These are phyloP conservation scores for Annulohypoxylon truncatum DNA, from an alignment of 2,329 filamentous ascomycete species.

Conservation along the genomic window DNA sequence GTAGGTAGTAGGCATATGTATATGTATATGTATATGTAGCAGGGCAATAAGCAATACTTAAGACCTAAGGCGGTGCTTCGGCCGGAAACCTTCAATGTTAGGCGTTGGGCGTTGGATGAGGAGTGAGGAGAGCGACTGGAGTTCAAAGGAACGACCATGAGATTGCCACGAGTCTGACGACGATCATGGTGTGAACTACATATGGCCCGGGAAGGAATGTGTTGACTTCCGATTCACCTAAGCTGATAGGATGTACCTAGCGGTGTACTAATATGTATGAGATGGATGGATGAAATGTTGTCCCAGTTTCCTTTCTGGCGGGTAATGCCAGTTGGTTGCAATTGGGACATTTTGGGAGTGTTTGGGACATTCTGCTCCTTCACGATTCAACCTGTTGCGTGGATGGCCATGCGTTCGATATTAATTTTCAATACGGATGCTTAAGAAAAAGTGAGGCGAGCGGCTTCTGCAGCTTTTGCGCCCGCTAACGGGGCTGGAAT, in stretches of 20 bases:
- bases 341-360: conserved; percentile 4
- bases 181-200: conserved; percentile 28
- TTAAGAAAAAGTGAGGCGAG: conserved; percentile 40
- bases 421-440: conserved; percentile 36
- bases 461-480: conserved; percentile 21
- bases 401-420: conserved; percentile 40
- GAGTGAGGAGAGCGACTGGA: background rate
- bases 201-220: conserved; percentile 28
- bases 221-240: conserved; percentile 39
- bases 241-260: conserved; percentile 26
- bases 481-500: conserved; percentile 37
- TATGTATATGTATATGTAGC: conserved; percentile 3
- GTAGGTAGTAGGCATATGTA: conserved; percentile 1
- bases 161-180: conserved; percentile 37
- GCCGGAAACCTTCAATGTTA: conserved; percentile 9
- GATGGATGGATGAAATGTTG: conserved; percentile 5
- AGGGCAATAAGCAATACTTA: background rate
- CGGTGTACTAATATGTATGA: conserved; percentile 32
- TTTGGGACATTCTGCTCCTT: conserved; percentile 8
- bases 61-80: background rate
- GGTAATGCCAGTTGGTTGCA: conserved; percentile 23
- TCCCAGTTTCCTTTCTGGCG: conserved; percentile 18
- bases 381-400: conserved; percentile 28
- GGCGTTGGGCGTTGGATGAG: conserved; percentile 28
- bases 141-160: conserved; percentile 29